Base-by-base conservation (phyloP, 1,139 yeast species). In the Kluyveromyces sp. region DNA sequence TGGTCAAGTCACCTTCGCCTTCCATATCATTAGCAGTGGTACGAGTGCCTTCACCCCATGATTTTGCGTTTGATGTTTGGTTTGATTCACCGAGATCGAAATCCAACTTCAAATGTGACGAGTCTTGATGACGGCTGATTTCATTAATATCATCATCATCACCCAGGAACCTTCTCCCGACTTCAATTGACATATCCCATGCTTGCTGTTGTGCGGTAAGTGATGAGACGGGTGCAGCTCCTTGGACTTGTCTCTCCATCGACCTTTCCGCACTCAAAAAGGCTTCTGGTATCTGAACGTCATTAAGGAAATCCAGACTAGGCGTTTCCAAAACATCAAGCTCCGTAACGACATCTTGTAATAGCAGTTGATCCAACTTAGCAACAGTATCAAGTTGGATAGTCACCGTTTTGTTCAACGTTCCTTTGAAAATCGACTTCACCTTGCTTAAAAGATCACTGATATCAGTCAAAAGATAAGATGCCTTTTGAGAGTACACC, bases 401-500 rank as follows among this genome's bases (percentile, higher is more conserved):
- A 0, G 75, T 68, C 29, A 60, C 57, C 29, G 50, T 50, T n/a
- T 56, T 54, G 36, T 53, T 53, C 7, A 65, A 57, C 30, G 66
- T 75, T 3, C 78, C 68, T 48, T 69, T 71, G 67, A 90, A 90
- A 3, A 95, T 79, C 41, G 84, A 77, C 57, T 85, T 86, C 56
- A 90, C 71, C 60, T 81, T 83, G 52, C 80, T 68, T 48, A 90
- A 69, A 1, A 90, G 83, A 54, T 87, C 95, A 45, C 80, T 77
- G 37, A 89, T 92, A 61, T 92, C 98, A 50, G 88, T 94, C 44
- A 86, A 71, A 39, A 92, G 71, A 56, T 87, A 86, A 55, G 83
- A 82, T 27, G 97, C 89, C 66, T 90, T 88, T 50, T 94, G 73
- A 32, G 92, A 83, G 65, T 89, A 90, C 26, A 92, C 90, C 49